These are phyloP conservation scores for Candida tetrigidarum DNA, from an alignment of 1,139 yeast species.

Conservation along the genomic window DNA sequence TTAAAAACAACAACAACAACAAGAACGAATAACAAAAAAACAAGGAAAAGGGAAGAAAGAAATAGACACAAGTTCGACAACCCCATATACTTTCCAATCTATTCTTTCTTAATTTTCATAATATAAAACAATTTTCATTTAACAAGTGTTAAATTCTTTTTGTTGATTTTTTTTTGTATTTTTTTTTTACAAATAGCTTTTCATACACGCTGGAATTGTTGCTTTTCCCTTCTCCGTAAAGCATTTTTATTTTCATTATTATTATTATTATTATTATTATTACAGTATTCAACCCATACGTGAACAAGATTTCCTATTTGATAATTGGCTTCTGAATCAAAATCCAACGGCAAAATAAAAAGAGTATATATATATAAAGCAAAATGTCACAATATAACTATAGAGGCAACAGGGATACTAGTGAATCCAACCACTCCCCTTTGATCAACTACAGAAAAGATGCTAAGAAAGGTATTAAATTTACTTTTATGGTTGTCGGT, in stretches of 20 bases:
- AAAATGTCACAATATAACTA: conserved; percentile 3
- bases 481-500: conserved; percentile 95
- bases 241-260: too few species aligned
- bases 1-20: conserved; percentile 7
- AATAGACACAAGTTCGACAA: neutral
- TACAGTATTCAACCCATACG: neutral
- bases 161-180: neutral
- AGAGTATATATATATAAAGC: too few species aligned
- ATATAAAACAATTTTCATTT: neutral
- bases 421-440: conserved; percentile 35
- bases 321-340: neutral
- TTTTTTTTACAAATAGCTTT: too few species aligned
- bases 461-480: conserved; percentile 84
- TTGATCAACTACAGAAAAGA: conserved; percentile 65
- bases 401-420: neutral
- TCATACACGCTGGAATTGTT: too few species aligned
- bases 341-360: conserved; percentile 1
- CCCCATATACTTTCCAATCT: neutral
- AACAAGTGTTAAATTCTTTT: neutral
- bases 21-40: conserved; percentile 5
- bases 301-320: neutral
- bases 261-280: too few species aligned
- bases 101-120: neutral
- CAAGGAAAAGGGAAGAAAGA: neutral
- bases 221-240: neutral